Percentiles rank a stretch among this genome's conserved stretches.
These are phyloP conservation scores for Colletotrichum sp. DNA, from an alignment of 2,329 filamentous ascomycete species.

Conservation along the genomic window DNA sequence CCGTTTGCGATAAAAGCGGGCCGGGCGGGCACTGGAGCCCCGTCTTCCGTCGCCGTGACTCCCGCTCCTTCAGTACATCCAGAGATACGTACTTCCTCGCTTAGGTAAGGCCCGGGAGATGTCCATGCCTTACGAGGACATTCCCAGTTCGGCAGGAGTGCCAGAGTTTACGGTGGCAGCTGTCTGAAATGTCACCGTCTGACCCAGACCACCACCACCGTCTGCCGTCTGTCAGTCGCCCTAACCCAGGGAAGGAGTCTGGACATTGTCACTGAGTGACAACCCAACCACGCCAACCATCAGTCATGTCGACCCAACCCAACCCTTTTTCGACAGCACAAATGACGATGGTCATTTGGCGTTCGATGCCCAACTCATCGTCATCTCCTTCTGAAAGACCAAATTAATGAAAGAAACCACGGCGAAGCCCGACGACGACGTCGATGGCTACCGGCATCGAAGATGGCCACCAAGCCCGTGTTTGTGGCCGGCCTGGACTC, in stretches of 20 bases:
- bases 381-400: background rate
- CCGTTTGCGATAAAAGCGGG: slow-evolving; percentile 11
- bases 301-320: background rate
- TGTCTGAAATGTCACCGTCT: slow-evolving; percentile 8
- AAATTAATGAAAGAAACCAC: background rate
- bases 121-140: background rate
- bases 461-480: background rate
- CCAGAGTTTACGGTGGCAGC: background rate
- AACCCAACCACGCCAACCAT: background rate
- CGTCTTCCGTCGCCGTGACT: background rate
- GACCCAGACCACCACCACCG: background rate
- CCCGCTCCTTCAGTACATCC: background rate
- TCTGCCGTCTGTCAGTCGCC: background rate
- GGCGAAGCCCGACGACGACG: slow-evolving; percentile 5
- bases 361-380: slow-evolving; percentile 10
- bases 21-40: background rate
- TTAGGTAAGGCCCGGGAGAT: background rate
- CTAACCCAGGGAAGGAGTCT: background rate
- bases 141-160: background rate
- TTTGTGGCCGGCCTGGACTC: background rate
- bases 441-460: background rate
- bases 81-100: background rate
- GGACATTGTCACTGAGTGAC: background rate
- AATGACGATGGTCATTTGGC: background rate
- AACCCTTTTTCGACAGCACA: background rate